phyloP scores from a whole-genome alignment of 106 monocot genomes.

The Vanilla planifolia region DNA sequence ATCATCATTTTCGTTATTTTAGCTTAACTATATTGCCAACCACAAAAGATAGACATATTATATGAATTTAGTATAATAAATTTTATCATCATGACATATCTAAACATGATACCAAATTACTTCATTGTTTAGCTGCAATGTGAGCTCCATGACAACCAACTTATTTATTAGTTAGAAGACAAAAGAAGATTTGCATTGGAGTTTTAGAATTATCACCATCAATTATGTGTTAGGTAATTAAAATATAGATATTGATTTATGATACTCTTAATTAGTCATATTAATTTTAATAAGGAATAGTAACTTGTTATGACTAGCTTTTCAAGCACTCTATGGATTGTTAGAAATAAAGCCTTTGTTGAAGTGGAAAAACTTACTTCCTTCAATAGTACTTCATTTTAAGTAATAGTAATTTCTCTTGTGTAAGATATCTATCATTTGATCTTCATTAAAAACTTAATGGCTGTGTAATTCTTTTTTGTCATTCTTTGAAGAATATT shows the following conservation, averaged over 20 bases:
- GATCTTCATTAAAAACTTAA: too few relatives aligned
- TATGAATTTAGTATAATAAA: too few relatives aligned
- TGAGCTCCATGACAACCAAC: slow-evolving; percentile 87
- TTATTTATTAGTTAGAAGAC: slow-evolving; percentile 60
- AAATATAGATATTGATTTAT: neutral
- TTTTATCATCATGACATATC: too few relatives aligned
- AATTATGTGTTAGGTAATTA: slow-evolving; percentile 69
- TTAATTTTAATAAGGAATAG: neutral
- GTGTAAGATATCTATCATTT: too few relatives aligned
- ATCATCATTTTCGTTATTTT: too few relatives aligned
- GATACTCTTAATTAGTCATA: neutral
- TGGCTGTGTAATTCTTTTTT: too few relatives aligned
- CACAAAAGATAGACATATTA: too few relatives aligned
- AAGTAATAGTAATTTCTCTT: slow-evolving; percentile 49
- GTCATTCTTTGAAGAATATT: too few relatives aligned
- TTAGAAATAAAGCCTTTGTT: slow-evolving; percentile 32
- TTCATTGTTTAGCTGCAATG: slow-evolving; percentile 68
- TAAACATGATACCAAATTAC: slow-evolving; percentile 17
- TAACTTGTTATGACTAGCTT: slow-evolving; percentile 38
- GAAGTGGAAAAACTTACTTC: slow-evolving; percentile 37
- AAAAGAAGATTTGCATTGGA: slow-evolving; percentile 84
- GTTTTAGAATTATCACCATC: slow-evolving; percentile 70
- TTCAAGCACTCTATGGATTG: slow-evolving; percentile 90
- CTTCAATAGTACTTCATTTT: slow-evolving; percentile 52
- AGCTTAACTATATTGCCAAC: too few relatives aligned